These are phyloP conservation scores for Begonia fuchsioides DNA, from an alignment of 306 rosid species.

Conservation along the genomic window DNA sequence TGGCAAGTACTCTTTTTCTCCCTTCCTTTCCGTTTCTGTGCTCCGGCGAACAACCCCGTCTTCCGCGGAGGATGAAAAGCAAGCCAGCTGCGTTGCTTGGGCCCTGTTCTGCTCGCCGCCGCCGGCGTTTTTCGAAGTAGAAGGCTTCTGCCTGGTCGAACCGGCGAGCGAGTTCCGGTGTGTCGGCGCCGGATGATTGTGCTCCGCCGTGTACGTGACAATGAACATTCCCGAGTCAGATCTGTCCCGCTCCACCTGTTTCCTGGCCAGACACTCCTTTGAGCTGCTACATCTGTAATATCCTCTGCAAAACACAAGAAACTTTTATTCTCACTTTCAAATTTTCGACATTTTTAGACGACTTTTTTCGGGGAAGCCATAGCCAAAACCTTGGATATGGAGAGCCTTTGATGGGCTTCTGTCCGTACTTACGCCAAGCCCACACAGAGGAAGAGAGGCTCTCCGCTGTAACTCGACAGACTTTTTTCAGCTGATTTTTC, in stretches of 20 bases:
- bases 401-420: constrained; percentile 87
- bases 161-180: constrained; percentile 89
- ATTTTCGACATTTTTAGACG: too few relatives aligned
- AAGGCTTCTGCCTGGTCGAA: constrained; percentile 64
- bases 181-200: constrained; percentile 83
- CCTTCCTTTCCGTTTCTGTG: constrained; percentile 37
- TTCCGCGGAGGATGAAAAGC: constrained; percentile 21
- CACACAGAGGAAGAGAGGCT: constrained; percentile 60
- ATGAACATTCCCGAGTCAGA: constrained; percentile 77
- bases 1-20: constrained; percentile 16
- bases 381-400: constrained; percentile 66
- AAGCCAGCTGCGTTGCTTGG: constrained; percentile 8
- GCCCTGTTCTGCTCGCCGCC: constrained; percentile 17
- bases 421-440: constrained; percentile 95
- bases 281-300: constrained; percentile 88
- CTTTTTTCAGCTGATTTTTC: constrained; percentile 70
- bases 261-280: constrained; percentile 80
- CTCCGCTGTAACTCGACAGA: constrained; percentile 70
- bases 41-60: constrained; percentile 26
- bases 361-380: background rate
- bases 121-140: constrained; percentile 13
- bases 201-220: constrained; percentile 80
- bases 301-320: constrained; percentile 30
- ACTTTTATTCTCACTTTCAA: background rate
- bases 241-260: constrained; percentile 79